A percentile compares a stretch with the other conserved stretches of the same genome.
These are phyloP conservation scores for Cutaneotrichosporon sp. DNA, from an alignment of 1,284 basidiomycete species.

Conservation along the genomic window DNA sequence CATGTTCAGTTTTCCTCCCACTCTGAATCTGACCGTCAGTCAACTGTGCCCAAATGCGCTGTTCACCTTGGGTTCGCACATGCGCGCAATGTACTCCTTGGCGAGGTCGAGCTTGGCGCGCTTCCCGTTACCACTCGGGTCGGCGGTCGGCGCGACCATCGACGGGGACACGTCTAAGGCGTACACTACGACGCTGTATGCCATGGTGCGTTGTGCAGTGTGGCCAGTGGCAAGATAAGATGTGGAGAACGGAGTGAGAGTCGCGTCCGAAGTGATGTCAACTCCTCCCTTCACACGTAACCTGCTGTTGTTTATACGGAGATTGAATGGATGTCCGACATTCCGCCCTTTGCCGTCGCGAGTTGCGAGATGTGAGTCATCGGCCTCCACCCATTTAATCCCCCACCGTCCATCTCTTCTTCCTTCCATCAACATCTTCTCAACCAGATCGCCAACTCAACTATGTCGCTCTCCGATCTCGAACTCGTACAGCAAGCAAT, in stretches of 20 bases:
- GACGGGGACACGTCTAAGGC: conserved; percentile 79
- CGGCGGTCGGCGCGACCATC: conserved; percentile 65
- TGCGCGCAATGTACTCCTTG: conserved; percentile 78
- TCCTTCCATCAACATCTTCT: not conserved
- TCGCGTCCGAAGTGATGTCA: not conserved
- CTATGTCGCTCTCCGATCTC: conserved; percentile 41
- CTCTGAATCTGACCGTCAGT: conserved; percentile 64
- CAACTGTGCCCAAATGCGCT: too few relatives aligned
- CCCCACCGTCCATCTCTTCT: not conserved
- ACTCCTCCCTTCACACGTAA: conserved; percentile 3
- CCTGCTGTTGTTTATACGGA: conserved; percentile 1
- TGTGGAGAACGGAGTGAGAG: not conserved
- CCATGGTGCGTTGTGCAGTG: conserved; percentile 7
- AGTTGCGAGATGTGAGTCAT: too few relatives aligned
- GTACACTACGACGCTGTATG: conserved; percentile 53
- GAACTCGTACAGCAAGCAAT: conserved; percentile 45
- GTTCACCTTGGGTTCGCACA: conserved; percentile 80
- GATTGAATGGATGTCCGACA: not conserved
- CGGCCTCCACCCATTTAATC: too few relatives aligned
- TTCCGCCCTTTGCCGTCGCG: too few relatives aligned
- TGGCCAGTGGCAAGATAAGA: not conserved
- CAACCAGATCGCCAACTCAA: not conserved
- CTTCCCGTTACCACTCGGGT: conserved; percentile 57
- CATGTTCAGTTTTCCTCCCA: conserved; percentile 84
- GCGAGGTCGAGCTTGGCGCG: conserved; percentile 74